These are phyloP conservation scores for Xerocomus potaroensis DNA, from an alignment of 768 basidiomycete genomes.

Conservation along the genomic window DNA sequence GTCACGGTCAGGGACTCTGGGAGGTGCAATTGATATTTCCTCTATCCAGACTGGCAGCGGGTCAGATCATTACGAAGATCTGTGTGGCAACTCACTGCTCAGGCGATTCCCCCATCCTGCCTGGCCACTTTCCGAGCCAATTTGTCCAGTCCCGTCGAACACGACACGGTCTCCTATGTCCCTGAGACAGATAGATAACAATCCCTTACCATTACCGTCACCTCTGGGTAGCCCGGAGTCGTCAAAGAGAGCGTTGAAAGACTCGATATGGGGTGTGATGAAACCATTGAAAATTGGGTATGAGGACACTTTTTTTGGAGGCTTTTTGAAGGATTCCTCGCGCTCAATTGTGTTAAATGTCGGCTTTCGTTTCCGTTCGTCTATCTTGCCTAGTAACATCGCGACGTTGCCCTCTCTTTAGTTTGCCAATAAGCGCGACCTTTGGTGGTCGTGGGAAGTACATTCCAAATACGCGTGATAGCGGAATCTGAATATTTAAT, in stretches of 20 bases:
- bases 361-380: slow-evolving; percentile 35
- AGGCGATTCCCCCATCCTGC: slow-evolving; percentile 79
- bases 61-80: slow-evolving; percentile 4
- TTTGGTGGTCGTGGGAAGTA: slow-evolving; percentile 20
- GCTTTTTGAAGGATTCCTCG: slow-evolving; percentile 74
- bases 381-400: slow-evolving; percentile 55
- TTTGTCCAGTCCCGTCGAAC: slow-evolving; percentile 69
- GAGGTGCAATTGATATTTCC: slow-evolving; percentile 74
- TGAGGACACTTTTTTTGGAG: slow-evolving; percentile 61
- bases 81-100: slow-evolving; percentile 55
- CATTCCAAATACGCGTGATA: slow-evolving; percentile 16
- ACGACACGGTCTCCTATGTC: slow-evolving; percentile 92
- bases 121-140: slow-evolving; percentile 49
- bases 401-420: slow-evolving; percentile 8
- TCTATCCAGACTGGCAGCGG: slow-evolving; percentile 81
- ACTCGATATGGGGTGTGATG: slow-evolving; percentile 90
- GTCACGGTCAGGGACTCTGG: slow-evolving; percentile 84
- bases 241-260: slow-evolving; percentile 95
- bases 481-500: slow-evolving; percentile 14
- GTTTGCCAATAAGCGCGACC: background rate
- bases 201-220: slow-evolving; percentile 73
- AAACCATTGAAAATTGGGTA: slow-evolving; percentile 88
- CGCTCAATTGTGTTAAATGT: slow-evolving; percentile 82
- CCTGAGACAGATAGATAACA: slow-evolving; percentile 71
- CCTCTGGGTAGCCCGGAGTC: slow-evolving; percentile 77